Percentiles rank a stretch among this genome's conserved stretches.
Evolutionary conservation across 169 alveolate species (phyloP).

Genomic region (Plasmodium vivax): DNA sequence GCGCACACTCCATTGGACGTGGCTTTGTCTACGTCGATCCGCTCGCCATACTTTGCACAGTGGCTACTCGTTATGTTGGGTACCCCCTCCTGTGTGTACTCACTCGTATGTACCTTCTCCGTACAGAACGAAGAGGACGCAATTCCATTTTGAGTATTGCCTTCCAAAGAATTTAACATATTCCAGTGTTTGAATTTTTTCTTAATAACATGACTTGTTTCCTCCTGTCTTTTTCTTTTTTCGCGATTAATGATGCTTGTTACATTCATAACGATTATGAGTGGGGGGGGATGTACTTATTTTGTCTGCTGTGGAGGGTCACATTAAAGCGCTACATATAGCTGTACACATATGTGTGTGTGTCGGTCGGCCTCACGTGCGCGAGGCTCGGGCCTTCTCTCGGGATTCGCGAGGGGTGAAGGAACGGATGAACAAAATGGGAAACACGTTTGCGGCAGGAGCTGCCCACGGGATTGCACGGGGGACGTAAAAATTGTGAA

Average conservation of each 20-base stretch:
- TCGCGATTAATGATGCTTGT: conserved; percentile 53
- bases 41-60: neutral
- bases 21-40: neutral
- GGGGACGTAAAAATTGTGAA: neutral
- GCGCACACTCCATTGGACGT: neutral
- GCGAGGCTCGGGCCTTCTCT: neutral
- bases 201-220: conserved; percentile 59
- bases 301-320: conserved; percentile 5
- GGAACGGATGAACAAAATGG: neutral
- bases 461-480: neutral
- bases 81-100: neutral
- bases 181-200: conserved; percentile 54
- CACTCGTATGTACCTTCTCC: conserved; percentile 27
- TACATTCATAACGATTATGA: conserved; percentile 65
- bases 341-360: conserved; percentile 13
- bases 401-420: neutral
- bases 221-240: conserved; percentile 74
- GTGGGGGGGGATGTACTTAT: neutral
- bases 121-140: conserved; percentile 16
- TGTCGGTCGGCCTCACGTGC: neutral
- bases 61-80: neutral
- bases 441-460: neutral
- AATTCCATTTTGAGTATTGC: conserved; percentile 11
- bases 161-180: conserved; percentile 35
- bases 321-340: conserved; percentile 20